Evolutionary conservation across 305 asterid genomes (phyloP).

Genomic region (Rubia peregrina): DNA sequence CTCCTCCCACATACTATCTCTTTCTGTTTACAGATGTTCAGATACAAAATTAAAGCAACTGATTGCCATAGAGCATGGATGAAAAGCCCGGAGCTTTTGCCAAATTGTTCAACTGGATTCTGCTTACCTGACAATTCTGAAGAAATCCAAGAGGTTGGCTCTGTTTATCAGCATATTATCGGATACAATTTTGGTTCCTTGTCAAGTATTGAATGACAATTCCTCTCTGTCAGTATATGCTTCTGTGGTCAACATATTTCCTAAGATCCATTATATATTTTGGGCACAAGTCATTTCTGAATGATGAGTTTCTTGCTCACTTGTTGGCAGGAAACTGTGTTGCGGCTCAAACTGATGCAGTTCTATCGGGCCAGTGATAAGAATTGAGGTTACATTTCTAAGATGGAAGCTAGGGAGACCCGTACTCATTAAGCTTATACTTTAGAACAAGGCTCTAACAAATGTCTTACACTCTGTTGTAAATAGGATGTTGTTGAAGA

Average conservation of each 20-base stretch:
- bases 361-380: slow-evolving; percentile 52
- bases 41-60: slow-evolving; percentile 59
- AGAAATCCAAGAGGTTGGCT: slow-evolving; percentile 40
- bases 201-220: neutral
- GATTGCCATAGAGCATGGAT: slow-evolving; percentile 84
- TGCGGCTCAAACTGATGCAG: slow-evolving; percentile 51
- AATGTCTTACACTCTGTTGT: slow-evolving; percentile 5
- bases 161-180: too few species aligned
- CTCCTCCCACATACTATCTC: slow-evolving; percentile 5
- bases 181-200: too few species aligned
- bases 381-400: slow-evolving; percentile 15
- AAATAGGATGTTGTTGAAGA: slow-evolving; percentile 4
- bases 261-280: neutral
- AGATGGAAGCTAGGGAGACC: slow-evolving; percentile 9
- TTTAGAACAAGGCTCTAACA: slow-evolving; percentile 12
- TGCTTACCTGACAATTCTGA: slow-evolving; percentile 45
- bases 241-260: slow-evolving; percentile 1
- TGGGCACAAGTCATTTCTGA: neutral
- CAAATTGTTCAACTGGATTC: slow-evolving; percentile 72
- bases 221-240: neutral
- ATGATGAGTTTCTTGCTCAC: slow-evolving; percentile 18
- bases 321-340: slow-evolving; percentile 44
- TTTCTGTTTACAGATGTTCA: slow-evolving; percentile 46
- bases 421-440: slow-evolving; percentile 6
- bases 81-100: slow-evolving; percentile 64